phyloP scores from a whole-genome alignment of 805 yeast genomes.

The Schwanniomyces yamadae region DNA sequence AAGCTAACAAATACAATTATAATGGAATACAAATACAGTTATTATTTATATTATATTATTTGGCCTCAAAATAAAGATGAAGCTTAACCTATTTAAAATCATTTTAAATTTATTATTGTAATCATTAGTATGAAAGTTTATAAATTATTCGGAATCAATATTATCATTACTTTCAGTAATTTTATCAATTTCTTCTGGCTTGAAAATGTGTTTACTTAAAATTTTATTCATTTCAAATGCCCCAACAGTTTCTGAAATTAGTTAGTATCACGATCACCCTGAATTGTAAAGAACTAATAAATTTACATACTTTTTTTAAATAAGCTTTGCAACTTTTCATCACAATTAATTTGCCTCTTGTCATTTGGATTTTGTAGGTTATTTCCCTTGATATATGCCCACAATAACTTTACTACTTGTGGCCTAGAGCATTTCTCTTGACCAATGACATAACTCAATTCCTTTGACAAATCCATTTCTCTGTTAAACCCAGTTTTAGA shows the following conservation, averaged over 20 bases:
- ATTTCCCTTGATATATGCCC: constrained; percentile 68
- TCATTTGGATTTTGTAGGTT: constrained; percentile 67
- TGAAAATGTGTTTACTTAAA: constrained; percentile 50
- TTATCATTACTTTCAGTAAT: not conserved
- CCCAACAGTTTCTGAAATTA: constrained; percentile 35
- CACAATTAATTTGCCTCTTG: constrained; percentile 63
- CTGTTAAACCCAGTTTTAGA: constrained; percentile 41
- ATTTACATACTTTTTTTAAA: constrained; percentile 53
- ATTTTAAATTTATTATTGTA: too few species aligned
- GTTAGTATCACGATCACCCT: constrained; percentile 6
- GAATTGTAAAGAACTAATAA: not conserved
- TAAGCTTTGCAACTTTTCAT: constrained; percentile 51
- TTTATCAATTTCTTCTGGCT: constrained; percentile 25
- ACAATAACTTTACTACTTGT: constrained; percentile 64
- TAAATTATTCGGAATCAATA: not conserved
- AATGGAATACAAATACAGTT: not conserved
- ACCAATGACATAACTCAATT: constrained; percentile 49
- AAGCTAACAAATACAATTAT: not conserved
- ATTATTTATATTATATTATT: too few species aligned
- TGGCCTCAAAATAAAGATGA: not conserved
- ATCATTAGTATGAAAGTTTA: too few species aligned
- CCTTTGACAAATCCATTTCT: constrained; percentile 49
- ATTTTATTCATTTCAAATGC: constrained; percentile 61
- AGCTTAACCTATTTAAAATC: too few species aligned
- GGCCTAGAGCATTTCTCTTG: constrained; percentile 54